Base-by-base conservation (phyloP, 139 green algal species). In the Tetraselmis chui region DNA sequence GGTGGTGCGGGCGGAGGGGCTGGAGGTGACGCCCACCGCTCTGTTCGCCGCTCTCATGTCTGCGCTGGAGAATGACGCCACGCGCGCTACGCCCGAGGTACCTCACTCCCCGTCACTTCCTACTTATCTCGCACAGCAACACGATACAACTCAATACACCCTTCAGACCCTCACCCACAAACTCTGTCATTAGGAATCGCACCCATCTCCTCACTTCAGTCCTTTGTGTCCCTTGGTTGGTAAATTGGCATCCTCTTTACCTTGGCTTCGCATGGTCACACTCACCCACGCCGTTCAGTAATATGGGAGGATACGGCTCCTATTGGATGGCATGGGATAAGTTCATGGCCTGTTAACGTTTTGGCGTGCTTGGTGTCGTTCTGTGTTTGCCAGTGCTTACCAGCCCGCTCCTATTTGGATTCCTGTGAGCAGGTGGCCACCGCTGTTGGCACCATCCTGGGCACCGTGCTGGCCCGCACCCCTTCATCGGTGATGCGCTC, bases 31-130 rank as follows among this genome's bases (percentile, higher is more conserved):
- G 0, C 92, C 94, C 18, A 95, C 90, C 22, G 90, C 91, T 30
- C 82, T 95, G 18, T 98, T 97, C 81, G 94, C 94, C 1, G 94
- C 94, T 0, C 31, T 91, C 24, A 95, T 98, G 92, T 91, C 89
- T 1, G 90, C 90, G 2, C 75, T 97, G 80, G 90, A 95, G 77
- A 86, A 89, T 59, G 74, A 79, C 0, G 89, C 92, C 23, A 93
- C 89, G 0, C 79, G 32, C 28, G 76, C 76, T 28, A 82, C 23
- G n/a, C 24, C 75, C 2, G 67, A 90, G 86, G 89, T 87, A 45
- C 24, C 75, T 78, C 75, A 28, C 75, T 28, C 75, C 23, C 75
- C 25, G 59, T n/a, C 23, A 23, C 59, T 23, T 23, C 59, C 23
- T 23, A 75, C 59, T n/a, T 23, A 75, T 23, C 59, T 23, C 23